Conservation (phyloP, 1,284 basidiomycete genomes). For the Boletus calvinii region DNA sequence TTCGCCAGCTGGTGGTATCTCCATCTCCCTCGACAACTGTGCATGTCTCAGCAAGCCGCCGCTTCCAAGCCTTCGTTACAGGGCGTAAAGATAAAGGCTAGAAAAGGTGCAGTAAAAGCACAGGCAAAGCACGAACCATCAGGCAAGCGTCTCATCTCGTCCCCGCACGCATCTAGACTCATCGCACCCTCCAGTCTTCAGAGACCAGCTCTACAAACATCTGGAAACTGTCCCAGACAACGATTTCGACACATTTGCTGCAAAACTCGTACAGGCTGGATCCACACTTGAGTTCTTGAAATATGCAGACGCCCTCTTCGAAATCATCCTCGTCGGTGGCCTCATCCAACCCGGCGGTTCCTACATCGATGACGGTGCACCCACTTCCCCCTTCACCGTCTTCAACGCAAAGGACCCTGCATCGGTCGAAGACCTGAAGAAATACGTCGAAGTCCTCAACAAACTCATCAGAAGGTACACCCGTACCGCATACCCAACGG, state of each 20-base stretch:
- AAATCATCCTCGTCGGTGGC: constrained; percentile 91
- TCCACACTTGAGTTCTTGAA: constrained; percentile 91
- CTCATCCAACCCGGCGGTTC: constrained; percentile 93
- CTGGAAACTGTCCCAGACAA: constrained; percentile 81
- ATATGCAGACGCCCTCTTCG: constrained; percentile 95
- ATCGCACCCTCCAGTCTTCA: constrained; percentile 66
- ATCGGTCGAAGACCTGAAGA: constrained; percentile 83
- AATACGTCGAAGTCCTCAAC: constrained; percentile 90
- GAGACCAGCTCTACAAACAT: constrained; percentile 93
- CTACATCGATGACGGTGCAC: constrained; percentile 85
- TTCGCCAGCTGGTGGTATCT: neutral
- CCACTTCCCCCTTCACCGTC: constrained; percentile 80
- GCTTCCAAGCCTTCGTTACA: constrained; percentile 81
- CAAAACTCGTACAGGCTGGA: constrained; percentile 89
- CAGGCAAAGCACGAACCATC: constrained; percentile 87
- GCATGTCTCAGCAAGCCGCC: constrained; percentile 84
- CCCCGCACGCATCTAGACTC: constrained; percentile 12
- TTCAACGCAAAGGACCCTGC: constrained; percentile 78
- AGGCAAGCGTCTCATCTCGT: constrained; percentile 39
- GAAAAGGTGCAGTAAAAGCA: constrained; percentile 85
- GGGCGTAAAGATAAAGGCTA: constrained; percentile 85
- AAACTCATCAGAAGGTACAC: constrained; percentile 89
- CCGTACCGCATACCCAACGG: neutral
- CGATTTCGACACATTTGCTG: constrained; percentile 82
- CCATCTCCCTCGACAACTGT: constrained; percentile 42